Evolutionary conservation across 2,329 filamentous ascomycete genomes (phyloP), one percentile per base, ranked within the genome.

Genomic region (Myriosclerotinia scirpicola): DNA sequence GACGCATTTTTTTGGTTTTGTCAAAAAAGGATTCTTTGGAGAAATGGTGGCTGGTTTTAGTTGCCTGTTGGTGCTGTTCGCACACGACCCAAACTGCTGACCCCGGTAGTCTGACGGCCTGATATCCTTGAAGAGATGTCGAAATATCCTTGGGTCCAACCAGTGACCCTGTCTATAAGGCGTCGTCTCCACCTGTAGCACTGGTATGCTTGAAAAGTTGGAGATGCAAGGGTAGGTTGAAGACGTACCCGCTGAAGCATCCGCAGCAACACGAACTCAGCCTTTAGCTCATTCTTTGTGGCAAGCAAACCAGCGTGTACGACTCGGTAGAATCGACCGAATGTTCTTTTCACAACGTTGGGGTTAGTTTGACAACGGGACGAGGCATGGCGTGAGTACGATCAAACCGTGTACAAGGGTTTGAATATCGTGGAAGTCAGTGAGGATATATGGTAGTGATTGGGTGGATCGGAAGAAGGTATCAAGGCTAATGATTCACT

Each of bases 221-320:
- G 44, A 48, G 40, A 48, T 60, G 54, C 54, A 53, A 44, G 63
- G 63, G 36, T 60, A 30, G 34, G n/a, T 40, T 36, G 46, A 52
- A 52, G 42, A 53, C 55, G 64, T 61, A 65, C 46, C 64, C 54
- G 64, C 55, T 26, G 55, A 52, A 63, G 58, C 50, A 62, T 66
- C 67, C 67, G 69, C 68, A 66, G 68, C 67, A 59, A 71, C 68
- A 72, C 72, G 68, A 72, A 67, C 67, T 68, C 60, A 60, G 58
- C 62, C 50, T 50, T 55, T 67, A 54, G 66, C 54, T 46, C 54
- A 54, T 53, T 58, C 38, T 62, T 54, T 48, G 64, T 73, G 72
- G 68, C 69, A 70, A 70, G 67, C 67, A 70, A 70, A 68, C 65
- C 55, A 46, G 59, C 69, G 40, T 54, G 69, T 69, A 44, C 69